Conservation (phyloP, 2,329 filamentous ascomycete genomes). For the Chrysoporthe austroafricana region DNA sequence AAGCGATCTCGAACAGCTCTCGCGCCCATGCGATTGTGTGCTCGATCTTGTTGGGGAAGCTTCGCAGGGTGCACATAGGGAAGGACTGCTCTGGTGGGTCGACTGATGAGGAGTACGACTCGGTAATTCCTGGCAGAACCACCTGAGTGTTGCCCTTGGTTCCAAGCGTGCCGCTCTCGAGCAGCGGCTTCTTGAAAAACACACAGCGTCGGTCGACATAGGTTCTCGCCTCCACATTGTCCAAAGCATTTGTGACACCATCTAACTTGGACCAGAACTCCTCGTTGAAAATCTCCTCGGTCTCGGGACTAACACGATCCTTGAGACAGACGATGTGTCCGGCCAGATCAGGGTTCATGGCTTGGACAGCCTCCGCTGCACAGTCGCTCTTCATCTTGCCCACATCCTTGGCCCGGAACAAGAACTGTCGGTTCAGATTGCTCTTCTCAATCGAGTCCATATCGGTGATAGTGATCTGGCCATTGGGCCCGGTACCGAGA, state of each 20-base stretch:
- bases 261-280: slow-evolving; percentile 86
- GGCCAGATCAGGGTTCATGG: slow-evolving; percentile 91
- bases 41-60: slow-evolving; percentile 98
- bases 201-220: slow-evolving; percentile 97
- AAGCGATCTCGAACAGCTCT: slow-evolving; percentile 92
- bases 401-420: slow-evolving; percentile 93
- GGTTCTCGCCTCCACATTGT: slow-evolving; percentile 95
- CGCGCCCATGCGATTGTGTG: slow-evolving; percentile 98
- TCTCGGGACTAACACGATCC: slow-evolving; percentile 89
- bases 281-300: slow-evolving; percentile 93
- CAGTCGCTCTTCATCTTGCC: slow-evolving; percentile 96
- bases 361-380: slow-evolving; percentile 84
- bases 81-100: slow-evolving; percentile 98
- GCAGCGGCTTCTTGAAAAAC: slow-evolving; percentile 95
- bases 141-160: slow-evolving; percentile 99
- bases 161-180: slow-evolving; percentile 97
- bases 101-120: slow-evolving; percentile 93
- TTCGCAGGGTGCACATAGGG: slow-evolving; percentile 96
- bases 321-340: slow-evolving; percentile 85
- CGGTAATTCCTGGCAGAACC: slow-evolving; percentile 85
- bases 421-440: slow-evolving; percentile 95
- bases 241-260: slow-evolving; percentile 93
- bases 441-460: slow-evolving; percentile 99
- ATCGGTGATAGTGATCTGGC: slow-evolving; percentile 90
- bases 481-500: slow-evolving; percentile 82